Evolutionary conservation across 1,139 yeast species (phyloP), one percentile per base, ranked within the genome.

Genomic region (Yamadazyma conglobata): DNA sequence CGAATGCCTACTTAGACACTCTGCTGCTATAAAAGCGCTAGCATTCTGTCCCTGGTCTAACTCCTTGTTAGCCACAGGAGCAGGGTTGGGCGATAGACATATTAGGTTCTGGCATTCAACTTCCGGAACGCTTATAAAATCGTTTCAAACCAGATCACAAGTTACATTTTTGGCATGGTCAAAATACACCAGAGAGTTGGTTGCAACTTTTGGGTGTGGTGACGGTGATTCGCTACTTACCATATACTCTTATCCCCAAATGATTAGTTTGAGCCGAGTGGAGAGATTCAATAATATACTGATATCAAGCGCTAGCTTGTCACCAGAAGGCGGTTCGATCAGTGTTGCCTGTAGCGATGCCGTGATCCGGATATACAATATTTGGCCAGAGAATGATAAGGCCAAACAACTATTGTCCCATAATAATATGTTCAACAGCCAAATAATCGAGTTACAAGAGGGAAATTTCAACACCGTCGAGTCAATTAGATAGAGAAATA

Each of bases 81-180:
- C 68, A 1, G 73, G 74, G 3, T 53, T 55, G 11, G 57, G 50
- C 31, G 74, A 68, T 42, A 44, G 71, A 23, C 65, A 64, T 15
- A 64, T 79, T 12, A 62, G 87, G 32, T 85, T 87, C 50, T 88
- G 96, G 95, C 95, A 89, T 54, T 71, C 91, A 0, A 59, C 60
- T 3, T 68, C 91, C 0, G 96, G 95, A 0, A 79, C 91, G 0
- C 53, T 84, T 25, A 55, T 87, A 19, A 63, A 68, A 7, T 62
- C 77, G 20, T 52, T 65, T 26, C 60, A 66, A 31, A 79, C 93
- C 1, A 66, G 69, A 15, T 81, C 85, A 0, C 97, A 89, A 50
- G 70, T 89, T 6, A 87, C 96, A 0, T 74, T 91, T 0, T 54
- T 89, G 17, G 62, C 73, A 11, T 89, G 97, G 97, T 81, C 91